phyloP scores from a whole-genome alignment of 108 stramenopile genomes.

The Seminavis robusta region DNA sequence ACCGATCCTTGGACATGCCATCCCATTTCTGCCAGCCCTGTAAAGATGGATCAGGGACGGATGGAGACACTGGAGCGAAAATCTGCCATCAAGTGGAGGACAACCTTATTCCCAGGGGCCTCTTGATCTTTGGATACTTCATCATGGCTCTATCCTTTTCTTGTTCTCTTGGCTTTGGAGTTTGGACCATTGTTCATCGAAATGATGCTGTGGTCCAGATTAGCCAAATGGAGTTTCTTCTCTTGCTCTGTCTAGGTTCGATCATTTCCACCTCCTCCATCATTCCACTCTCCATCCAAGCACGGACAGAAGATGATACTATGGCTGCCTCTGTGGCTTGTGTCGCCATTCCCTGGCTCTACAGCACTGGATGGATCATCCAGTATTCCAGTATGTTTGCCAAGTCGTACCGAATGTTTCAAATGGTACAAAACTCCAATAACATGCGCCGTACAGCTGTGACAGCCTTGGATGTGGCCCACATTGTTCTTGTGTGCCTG shows the following conservation, averaged over 20 bases:
- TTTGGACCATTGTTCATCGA: constrained; percentile 28
- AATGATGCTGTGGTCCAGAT: constrained; percentile 36
- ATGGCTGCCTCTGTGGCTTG: constrained; percentile 28
- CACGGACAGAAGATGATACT: constrained; percentile 19
- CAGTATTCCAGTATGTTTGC: constrained; percentile 35
- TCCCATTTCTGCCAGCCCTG: no score
- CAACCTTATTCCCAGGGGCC: constrained; percentile 17
- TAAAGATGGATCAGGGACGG: no score
- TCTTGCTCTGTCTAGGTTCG: constrained; percentile 39
- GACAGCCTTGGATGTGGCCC: constrained; percentile 13
- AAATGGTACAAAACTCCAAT: background rate
- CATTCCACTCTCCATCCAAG: constrained; percentile 35
- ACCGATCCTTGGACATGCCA: no score
- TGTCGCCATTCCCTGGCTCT: constrained; percentile 31
- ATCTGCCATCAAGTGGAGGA: constrained; percentile 21
- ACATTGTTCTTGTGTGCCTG: constrained; percentile 19
- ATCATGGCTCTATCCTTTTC: constrained; percentile 28
- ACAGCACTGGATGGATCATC: constrained; percentile 42
- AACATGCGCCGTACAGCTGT: background rate
- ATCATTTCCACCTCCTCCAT: constrained; percentile 33
- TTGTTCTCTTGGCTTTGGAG: constrained; percentile 22
- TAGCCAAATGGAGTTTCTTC: constrained; percentile 36
- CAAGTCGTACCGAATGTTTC: constrained; percentile 31
- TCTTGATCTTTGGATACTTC: constrained; percentile 30
- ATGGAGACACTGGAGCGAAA: no score